Base-by-base conservation (phyloP, 371 early-diverging fungal species). In the Mortierella sp. region DNA sequence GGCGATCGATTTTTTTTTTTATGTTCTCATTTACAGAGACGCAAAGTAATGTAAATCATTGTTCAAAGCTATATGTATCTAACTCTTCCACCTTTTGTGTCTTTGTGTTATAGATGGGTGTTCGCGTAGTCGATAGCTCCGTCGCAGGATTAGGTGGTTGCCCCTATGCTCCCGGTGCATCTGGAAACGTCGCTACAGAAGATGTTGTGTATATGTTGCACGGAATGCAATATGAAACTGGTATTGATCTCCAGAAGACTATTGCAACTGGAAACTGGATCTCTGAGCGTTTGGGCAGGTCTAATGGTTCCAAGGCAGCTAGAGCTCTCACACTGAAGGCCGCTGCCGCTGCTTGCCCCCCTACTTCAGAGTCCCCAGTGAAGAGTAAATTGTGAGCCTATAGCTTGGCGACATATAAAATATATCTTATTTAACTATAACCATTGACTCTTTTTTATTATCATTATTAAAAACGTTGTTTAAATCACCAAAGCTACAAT, bases 81-180 rank as follows among this genome's bases (percentile, higher is more conserved):
- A 32, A 9, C 57, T 49, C 30, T 26, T 51, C 30, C 30, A 30
- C 30, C 30, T 63, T 35, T 28, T 51, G 61, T 20, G 10, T 14
- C 1, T 12, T 30, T 12, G n/a, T 40, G n/a, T 20, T 16, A 54
- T 76, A 91, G 87, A 87, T 90, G 66, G 98, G 98, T 5, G 87
- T 98, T 60, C 92, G 97, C 20, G 93, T 95, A 0, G 95, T 98
- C 5, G 99, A 98, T 83, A 93, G 94, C 61, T 96, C 97, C 0
- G 93, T 97, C 24, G 96, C 97, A 24, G 99, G 99, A 14, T 88
- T 98, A 45, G 97, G 98, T 54, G 99, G 99, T 35, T 98, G 99
- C 74, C 99, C 99, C 32, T 98, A 96, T 87, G 98, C 98, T 5
- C 92, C 92, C 57, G 98, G 98, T 10, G 99, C 99, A 9, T 95